phyloP scores from a whole-genome alignment of 345 rosid genomes.

The Trapa bicornis region DNA sequence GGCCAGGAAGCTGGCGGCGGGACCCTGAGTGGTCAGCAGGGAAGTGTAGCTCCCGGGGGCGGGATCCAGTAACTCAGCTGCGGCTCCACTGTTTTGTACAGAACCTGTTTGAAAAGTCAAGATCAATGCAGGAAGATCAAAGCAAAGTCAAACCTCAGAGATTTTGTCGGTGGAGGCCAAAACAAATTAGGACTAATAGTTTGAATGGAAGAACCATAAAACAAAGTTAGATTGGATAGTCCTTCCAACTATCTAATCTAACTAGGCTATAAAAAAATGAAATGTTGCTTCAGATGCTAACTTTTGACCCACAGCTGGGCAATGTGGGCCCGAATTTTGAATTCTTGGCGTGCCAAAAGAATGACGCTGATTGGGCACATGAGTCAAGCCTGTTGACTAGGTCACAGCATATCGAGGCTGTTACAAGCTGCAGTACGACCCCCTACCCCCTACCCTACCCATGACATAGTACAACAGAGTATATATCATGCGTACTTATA shows the following conservation, averaged over 20 bases:
- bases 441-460: too few species aligned
- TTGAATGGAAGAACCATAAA: too few species aligned
- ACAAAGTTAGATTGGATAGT: too few species aligned
- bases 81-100: conserved; percentile 13
- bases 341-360: not conserved
- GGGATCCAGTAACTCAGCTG: conserved; percentile 21
- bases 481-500: too few species aligned
- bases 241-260: too few species aligned
- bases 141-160: too few species aligned
- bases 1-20: conserved; percentile 44
- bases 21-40: conserved; percentile 48
- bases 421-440: too few species aligned
- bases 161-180: too few species aligned
- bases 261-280: too few species aligned
- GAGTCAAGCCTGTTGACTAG: not conserved
- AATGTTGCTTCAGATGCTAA: not conserved
- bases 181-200: too few species aligned
- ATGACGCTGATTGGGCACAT: not conserved
- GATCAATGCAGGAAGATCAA: too few species aligned
- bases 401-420: not conserved
- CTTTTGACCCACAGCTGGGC: not conserved
- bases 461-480: too few species aligned
- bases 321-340: not conserved
- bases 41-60: conserved; percentile 54
- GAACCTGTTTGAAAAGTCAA: conserved; percentile 1